Base-by-base conservation (phyloP, 2,329 filamentous ascomycete genomes). In the Pezicula carpinea region DNA sequence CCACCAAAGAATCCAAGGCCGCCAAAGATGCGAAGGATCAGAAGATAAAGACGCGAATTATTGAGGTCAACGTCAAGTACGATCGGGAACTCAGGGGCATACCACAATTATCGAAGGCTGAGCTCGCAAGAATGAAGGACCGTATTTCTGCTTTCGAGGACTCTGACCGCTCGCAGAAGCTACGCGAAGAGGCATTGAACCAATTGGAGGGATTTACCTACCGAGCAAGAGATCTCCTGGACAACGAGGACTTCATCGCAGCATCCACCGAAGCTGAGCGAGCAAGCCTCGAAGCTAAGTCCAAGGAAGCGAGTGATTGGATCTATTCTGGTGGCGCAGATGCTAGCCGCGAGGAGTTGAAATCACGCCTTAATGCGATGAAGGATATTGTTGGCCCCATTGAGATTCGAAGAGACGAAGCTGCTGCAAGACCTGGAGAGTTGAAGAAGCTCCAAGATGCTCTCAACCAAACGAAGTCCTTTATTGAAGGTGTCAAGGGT, bases 201-300 rank as follows among this genome's bases (percentile, higher is more conserved):
- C 85, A 87, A 54, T 80, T 99, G n/a, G 93, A 99, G 68, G 85
- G 79, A 11, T 97, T 87, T 67, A 96, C 92, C 13, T 99, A 99
- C 74, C 85, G 83, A 60, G 80, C 87, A 22, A 84, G 90, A 21
- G 90, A 96, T 65, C 76, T 95, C 38, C 74, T 96, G 2, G 85
- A 89, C 35, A 84, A 85, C 50, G 82, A 88, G 40, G 74, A 76
- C 1, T 97, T 96, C 64, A 72, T 86, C 44, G 75, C 76, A 11
- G 80, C 77, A 3, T 87, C 90, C 26, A 92, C 85, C 8, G 71
- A 80, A 3, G 75, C 79, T 17, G 79, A 90, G 61, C 80, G 89
- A 39, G 65, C 75, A 6, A 68, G 70, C n/a, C 75, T 97, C 11
- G 78, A 85, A 57, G 72, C 81, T 51, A 83, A 83, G 60, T 76